Percentiles rank a stretch among this genome's conserved stretches.
These are phyloP conservation scores for Cryptosporidium sp. DNA, from an alignment of 169 alveolate species.

Conservation along the genomic window DNA sequence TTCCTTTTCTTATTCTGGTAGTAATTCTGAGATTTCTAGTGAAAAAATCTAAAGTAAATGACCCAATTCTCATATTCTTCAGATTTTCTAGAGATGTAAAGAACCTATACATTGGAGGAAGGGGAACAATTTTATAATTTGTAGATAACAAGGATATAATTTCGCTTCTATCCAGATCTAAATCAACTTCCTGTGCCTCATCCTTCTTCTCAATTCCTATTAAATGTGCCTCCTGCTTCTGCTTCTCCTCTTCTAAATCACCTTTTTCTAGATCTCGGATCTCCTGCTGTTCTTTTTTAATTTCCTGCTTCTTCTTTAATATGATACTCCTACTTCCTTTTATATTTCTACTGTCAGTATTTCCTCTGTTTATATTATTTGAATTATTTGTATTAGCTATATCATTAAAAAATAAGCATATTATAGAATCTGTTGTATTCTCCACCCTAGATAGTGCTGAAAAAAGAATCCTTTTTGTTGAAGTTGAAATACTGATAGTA, in stretches of 20 bases:
- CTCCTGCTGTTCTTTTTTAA: background rate
- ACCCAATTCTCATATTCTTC: constrained; percentile 38
- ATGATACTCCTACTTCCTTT: background rate
- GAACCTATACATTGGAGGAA: constrained; percentile 66
- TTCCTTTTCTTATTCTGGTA: background rate
- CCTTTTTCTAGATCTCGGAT: background rate
- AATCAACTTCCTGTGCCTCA: background rate
- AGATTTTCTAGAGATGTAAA: constrained; percentile 45
- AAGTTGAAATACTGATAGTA: constrained; percentile 34
- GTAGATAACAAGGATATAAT: background rate
- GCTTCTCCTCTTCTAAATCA: background rate
- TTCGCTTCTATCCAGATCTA: background rate
- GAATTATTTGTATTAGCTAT: background rate
- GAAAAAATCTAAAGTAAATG: constrained; percentile 39
- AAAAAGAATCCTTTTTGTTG: constrained; percentile 41
- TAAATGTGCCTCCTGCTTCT: too few relatives aligned
- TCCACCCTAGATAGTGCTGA: constrained; percentile 46
- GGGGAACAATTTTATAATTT: constrained; percentile 26
- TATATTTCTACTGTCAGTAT: background rate
- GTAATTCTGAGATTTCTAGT: constrained; percentile 4
- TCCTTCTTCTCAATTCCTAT: too few relatives aligned
- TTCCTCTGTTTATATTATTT: too few relatives aligned
- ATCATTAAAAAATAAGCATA: constrained; percentile 57
- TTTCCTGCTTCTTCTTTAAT: background rate
- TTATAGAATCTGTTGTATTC: constrained; percentile 59